A percentile compares a stretch with the other conserved stretches of the same genome.
Evolutionary conservation across 345 rosid genomes (phyloP).

Genomic region (Citrus inodora): DNA sequence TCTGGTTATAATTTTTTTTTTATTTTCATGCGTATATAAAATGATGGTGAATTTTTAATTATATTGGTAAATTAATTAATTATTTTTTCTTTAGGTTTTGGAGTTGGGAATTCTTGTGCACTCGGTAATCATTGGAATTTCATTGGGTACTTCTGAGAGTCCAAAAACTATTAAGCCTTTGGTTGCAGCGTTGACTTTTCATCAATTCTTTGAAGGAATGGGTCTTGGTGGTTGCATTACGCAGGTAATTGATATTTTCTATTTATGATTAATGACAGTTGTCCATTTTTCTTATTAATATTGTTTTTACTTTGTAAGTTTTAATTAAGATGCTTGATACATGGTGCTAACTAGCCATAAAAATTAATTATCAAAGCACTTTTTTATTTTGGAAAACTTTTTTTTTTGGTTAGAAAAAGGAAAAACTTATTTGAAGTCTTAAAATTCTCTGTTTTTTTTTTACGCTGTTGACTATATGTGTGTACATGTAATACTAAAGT

Average conservation of each 20-base stretch:
- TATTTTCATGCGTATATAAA: too few species aligned
- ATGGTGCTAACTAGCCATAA: too few species aligned
- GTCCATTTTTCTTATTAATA: background rate
- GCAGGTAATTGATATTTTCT: slow-evolving; percentile 28
- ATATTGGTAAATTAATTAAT: background rate
- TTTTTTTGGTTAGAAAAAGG: too few species aligned
- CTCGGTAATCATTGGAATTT: slow-evolving; percentile 63
- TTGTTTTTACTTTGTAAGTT: background rate
- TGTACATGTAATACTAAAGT: too few species aligned
- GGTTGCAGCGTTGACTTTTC: slow-evolving; percentile 64
- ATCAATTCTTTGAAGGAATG: slow-evolving; percentile 79
- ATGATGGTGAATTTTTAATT: too few species aligned
- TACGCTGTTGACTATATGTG: too few species aligned
- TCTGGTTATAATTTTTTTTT: slow-evolving; percentile 4
- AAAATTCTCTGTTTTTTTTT: too few species aligned
- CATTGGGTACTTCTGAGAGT: slow-evolving; percentile 58
- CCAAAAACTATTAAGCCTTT: slow-evolving; percentile 49
- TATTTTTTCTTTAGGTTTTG: slow-evolving; percentile 30
- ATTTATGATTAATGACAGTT: background rate
- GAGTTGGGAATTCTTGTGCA: slow-evolving; percentile 75
- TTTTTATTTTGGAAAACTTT: too few species aligned
- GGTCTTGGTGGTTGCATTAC: slow-evolving; percentile 70
- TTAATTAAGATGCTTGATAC: too few species aligned
- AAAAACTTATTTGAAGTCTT: too few species aligned
- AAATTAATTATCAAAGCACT: too few species aligned